Base-by-base conservation (phyloP, 1,139 yeast genomes). In the Lodderomyces pseudojiufengensis region DNA sequence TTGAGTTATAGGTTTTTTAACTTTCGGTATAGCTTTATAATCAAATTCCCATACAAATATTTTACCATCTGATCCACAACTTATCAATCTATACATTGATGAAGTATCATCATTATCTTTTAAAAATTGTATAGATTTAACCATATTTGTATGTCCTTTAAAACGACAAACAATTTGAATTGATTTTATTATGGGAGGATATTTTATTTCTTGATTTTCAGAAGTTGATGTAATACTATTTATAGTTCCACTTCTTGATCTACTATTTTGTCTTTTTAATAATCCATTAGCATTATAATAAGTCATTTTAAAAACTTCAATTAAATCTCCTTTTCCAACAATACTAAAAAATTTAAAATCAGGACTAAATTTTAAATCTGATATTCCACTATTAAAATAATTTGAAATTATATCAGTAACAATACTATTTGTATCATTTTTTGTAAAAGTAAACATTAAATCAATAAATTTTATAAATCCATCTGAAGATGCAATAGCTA, bases 31-130 rank as follows among this genome's bases (percentile, higher is more conserved):
- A 9, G 80, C 73, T 48, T 74, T 68, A 29, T 84, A 82, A 36
- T 79, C 77, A 53, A 84, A 81, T 48, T 84, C 94, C 86, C 90
- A 84, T 22, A 82, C 61, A 24, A 80, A 57, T 7, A 84, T 59
- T 38, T 71, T 70, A 1, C 88, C 87, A 52, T 84, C 95, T 48
- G 74, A 80, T 2, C 90, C 88, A 41, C 80, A 80, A 28, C 84
- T 70, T 2, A 83, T 76, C 25, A 84, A 56, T 38, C 82, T 67
- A 54, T 84, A 84, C 12, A 58, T 54, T 39, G 54, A 58, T 40
- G 47, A 47, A 32, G 50, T 36, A 42, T 52, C 55, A 15, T 41
- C 37, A 22, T 51, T 46, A 25, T 44, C 54, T 12, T 40, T 45
- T 3, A 67, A 43, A 41, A 70, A 68, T 24, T 51, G 43, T 3